Percentiles rank a stretch among this genome's conserved stretches.
These are phyloP conservation scores for Gossypium mustelinum DNA, from an alignment of 345 rosid species.

Conservation along the genomic window DNA sequence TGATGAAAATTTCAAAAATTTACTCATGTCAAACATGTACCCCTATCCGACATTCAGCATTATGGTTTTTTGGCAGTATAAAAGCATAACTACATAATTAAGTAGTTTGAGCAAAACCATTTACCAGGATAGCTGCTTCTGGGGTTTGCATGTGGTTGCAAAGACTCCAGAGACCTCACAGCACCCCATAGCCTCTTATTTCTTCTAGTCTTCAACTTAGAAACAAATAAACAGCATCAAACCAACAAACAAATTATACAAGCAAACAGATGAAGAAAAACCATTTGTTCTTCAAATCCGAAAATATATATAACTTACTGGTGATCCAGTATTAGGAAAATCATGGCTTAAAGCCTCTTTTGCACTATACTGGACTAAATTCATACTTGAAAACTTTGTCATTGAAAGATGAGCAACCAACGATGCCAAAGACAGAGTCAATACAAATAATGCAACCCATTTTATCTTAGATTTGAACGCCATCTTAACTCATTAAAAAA, in stretches of 20 bases:
- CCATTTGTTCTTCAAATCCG: neutral
- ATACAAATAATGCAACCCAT: slow-evolving; percentile 72
- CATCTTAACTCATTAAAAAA: slow-evolving; percentile 47
- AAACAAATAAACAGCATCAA: slow-evolving; percentile 8
- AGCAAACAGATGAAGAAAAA: slow-evolving; percentile 2
- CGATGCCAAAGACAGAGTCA: slow-evolving; percentile 70
- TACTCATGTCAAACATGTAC: neutral
- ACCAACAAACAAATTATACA: slow-evolving; percentile 4
- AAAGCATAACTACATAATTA: neutral
- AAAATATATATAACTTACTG: slow-evolving; percentile 28
- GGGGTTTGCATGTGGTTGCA: slow-evolving; percentile 93
- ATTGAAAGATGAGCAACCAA: slow-evolving; percentile 74
- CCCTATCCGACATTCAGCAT: too few species aligned
- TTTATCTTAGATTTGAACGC: slow-evolving; percentile 80
- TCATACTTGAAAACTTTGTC: slow-evolving; percentile 62
- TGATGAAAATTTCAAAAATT: neutral
- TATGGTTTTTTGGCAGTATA: neutral
- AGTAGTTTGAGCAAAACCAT: slow-evolving; percentile 19
- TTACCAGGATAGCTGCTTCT: slow-evolving; percentile 76
- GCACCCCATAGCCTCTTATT: slow-evolving; percentile 75
- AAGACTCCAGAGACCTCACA: slow-evolving; percentile 61
- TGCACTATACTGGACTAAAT: slow-evolving; percentile 47
- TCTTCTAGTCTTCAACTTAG: slow-evolving; percentile 42
- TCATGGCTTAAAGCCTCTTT: slow-evolving; percentile 48
- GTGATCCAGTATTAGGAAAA: slow-evolving; percentile 41